A percentile compares a stretch with the other conserved stretches of the same genome.
phyloP scores from a whole-genome alignment of 2,329 filamentous ascomycete species.

The Coleophoma eucalyptorum region DNA sequence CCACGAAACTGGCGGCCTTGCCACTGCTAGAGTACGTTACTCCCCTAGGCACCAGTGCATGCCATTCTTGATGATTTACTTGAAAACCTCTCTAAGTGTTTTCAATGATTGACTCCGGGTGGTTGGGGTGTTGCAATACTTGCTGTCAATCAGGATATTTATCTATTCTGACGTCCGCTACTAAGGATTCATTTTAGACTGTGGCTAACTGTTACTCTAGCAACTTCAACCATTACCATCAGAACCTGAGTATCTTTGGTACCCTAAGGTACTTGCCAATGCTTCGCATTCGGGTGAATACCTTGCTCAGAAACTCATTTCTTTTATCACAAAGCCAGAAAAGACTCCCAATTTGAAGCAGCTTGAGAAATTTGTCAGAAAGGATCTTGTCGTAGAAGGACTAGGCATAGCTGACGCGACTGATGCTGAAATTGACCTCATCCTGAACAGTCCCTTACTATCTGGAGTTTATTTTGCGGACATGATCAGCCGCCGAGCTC shows the following conservation, averaged over 20 bases:
- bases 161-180: too few species aligned
- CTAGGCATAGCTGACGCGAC: conserved; percentile 75
- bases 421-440: conserved; percentile 63
- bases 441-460: conserved; percentile 55
- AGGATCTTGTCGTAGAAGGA: conserved; percentile 61
- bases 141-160: too few species aligned
- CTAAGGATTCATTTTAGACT: too few species aligned
- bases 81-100: too few species aligned
- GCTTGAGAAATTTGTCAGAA: conserved; percentile 57
- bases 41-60: too few species aligned
- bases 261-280: conserved; percentile 76
- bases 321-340: conserved; percentile 43
- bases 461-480: conserved; percentile 65
- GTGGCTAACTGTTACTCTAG: conserved; percentile 14
- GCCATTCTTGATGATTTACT: too few species aligned
- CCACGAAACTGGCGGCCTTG: conserved; percentile 90
- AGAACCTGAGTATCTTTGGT: conserved; percentile 75
- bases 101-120: too few species aligned
- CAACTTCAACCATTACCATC: conserved; percentile 45
- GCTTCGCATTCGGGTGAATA: conserved; percentile 72
- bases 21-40: conserved; percentile 65
- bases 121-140: too few species aligned
- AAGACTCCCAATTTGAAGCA: background rate
- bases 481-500: conserved; percentile 83
- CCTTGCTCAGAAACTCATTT: conserved; percentile 57